phyloP scores from a whole-genome alignment of 2,329 filamentous ascomycete species.

The Diaporthe ilicicola region DNA sequence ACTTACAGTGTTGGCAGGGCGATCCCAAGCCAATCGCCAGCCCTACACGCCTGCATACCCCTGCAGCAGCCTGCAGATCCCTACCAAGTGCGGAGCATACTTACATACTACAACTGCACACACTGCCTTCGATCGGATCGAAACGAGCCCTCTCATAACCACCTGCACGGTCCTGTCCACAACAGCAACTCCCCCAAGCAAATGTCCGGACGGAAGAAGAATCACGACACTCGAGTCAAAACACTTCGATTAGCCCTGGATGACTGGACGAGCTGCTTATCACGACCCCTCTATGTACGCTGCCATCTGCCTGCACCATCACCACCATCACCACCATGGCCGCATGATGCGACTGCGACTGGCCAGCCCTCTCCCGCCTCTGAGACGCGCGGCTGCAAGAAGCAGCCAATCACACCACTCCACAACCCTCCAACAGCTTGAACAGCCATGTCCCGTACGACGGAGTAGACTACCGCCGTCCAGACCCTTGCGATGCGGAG shows the following conservation, averaged over 20 bases:
- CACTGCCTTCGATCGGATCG: background rate
- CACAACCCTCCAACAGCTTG: background rate
- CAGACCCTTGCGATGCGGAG: background rate
- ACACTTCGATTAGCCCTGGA: background rate
- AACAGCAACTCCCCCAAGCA: background rate
- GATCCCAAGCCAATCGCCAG: conserved; percentile 23
- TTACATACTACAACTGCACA: background rate
- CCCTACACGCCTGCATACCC: conserved; percentile 17
- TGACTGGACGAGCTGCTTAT: background rate
- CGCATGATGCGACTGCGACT: background rate
- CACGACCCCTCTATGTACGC: no score
- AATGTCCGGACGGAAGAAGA: background rate
- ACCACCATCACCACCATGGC: background rate
- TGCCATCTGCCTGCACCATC: no score
- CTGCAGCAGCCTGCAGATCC: background rate
- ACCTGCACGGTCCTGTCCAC: no score
- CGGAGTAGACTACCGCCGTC: background rate
- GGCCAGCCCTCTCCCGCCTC: background rate
- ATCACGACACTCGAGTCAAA: background rate
- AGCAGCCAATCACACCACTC: background rate
- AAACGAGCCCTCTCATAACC: background rate
- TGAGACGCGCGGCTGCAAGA: conserved; percentile 12
- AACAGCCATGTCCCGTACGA: background rate
- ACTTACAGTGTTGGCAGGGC: conserved; percentile 21
- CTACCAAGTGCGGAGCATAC: background rate